Evolutionary conservation across 2,329 filamentous ascomycete species (phyloP).

Genomic region (Diplocarpon rosae): DNA sequence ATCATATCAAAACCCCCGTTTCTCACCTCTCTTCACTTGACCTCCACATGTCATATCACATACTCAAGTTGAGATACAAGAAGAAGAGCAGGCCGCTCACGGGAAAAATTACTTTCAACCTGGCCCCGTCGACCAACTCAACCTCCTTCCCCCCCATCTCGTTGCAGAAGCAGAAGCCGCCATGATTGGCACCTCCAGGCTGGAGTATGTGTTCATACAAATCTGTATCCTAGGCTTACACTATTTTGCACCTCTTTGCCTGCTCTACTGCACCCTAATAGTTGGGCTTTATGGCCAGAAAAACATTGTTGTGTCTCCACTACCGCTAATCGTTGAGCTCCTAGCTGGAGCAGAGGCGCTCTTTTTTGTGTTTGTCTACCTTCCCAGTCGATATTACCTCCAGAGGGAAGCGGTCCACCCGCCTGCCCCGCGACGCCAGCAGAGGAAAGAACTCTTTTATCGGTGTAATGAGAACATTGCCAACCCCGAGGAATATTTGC

Average conservation of each 20-base stretch:
- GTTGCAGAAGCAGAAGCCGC: conserved; percentile 5
- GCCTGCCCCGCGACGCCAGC: conserved; percentile 30
- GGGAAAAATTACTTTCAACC: background rate
- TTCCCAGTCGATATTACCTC: conserved; percentile 39
- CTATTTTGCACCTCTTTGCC: conserved; percentile 37
- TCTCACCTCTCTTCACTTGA: too few relatives aligned
- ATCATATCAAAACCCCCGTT: too few relatives aligned
- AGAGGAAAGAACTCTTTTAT: conserved; percentile 39
- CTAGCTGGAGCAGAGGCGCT: conserved; percentile 39
- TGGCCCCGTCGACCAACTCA: background rate
- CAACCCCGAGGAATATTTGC: conserved; percentile 41
- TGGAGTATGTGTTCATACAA: conserved; percentile 32
- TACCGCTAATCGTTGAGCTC: conserved; percentile 27
- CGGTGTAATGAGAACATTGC: conserved; percentile 40
- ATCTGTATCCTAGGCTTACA: conserved; percentile 37
- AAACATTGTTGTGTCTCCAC: conserved; percentile 22
- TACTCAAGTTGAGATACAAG: too few relatives aligned
- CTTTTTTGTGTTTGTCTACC: conserved; percentile 43
- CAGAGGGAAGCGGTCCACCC: conserved; percentile 42
- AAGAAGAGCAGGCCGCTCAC: too few relatives aligned
- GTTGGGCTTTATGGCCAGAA: conserved; percentile 24
- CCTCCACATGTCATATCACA: too few relatives aligned
- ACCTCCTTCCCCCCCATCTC: background rate
- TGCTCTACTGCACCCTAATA: conserved; percentile 33
- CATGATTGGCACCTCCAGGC: conserved; percentile 28